These are phyloP conservation scores for Aureobasidium pullulans DNA, from an alignment of 2,329 filamentous ascomycete genomes.

Conservation along the genomic window DNA sequence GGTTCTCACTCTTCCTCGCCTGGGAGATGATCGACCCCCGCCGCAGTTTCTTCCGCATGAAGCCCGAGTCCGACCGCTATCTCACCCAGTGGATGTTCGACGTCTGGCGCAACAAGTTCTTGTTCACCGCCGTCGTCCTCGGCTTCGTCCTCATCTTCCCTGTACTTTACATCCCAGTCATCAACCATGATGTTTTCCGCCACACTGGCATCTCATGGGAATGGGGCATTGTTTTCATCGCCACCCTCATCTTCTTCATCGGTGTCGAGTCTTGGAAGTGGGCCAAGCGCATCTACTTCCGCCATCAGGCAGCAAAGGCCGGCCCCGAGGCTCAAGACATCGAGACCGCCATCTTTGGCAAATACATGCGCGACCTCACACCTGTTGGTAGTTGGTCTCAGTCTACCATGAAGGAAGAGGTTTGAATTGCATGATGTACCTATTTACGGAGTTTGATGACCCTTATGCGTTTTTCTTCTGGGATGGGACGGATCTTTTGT, in stretches of 20 bases:
- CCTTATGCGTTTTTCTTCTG: background rate
- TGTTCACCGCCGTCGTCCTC: conserved; percentile 38
- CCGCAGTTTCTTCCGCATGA: conserved; percentile 68
- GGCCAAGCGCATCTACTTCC: conserved; percentile 52
- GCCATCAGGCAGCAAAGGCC: conserved; percentile 22
- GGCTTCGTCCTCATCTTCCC: conserved; percentile 42
- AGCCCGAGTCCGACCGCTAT: conserved; percentile 53
- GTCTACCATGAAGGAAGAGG: background rate
- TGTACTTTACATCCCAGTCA: conserved; percentile 56
- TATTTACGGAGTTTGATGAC: background rate
- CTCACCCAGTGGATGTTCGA: conserved; percentile 61
- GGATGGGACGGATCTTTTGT: background rate
- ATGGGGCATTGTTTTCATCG: conserved; percentile 60
- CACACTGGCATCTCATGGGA: conserved; percentile 61
- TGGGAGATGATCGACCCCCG: conserved; percentile 73
- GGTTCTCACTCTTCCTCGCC: conserved; percentile 68
- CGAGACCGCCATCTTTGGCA: conserved; percentile 17
- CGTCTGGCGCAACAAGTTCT: conserved; percentile 64
- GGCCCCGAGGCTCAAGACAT: conserved; percentile 13
- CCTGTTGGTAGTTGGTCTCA: background rate
- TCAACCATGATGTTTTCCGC: conserved; percentile 59
- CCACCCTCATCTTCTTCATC: conserved; percentile 53
- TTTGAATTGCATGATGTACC: background rate
- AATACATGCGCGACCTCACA: conserved; percentile 12
- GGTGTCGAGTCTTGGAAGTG: conserved; percentile 63